phyloP scores from a whole-genome alignment of 768 basidiomycete species.

The Naganishia randhawae region DNA sequence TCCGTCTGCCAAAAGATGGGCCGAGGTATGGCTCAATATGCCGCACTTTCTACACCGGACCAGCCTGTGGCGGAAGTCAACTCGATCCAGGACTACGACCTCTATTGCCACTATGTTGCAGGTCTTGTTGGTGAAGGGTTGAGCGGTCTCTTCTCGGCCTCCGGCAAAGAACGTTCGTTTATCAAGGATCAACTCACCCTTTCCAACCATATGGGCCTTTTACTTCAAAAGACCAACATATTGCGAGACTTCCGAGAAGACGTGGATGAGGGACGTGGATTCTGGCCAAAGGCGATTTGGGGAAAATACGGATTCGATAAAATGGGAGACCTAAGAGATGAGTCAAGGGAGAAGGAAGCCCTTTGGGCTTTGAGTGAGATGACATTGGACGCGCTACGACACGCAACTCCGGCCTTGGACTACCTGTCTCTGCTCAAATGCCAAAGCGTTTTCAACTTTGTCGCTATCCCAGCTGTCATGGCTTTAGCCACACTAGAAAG shows the following conservation, averaged over 20 bases:
- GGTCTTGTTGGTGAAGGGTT: conserved; percentile 96
- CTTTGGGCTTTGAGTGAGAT: conserved; percentile 80
- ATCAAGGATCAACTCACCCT: conserved; percentile 77
- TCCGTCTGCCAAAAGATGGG: conserved; percentile 85
- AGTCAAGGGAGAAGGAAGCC: conserved; percentile 63
- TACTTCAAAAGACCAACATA: conserved; percentile 98
- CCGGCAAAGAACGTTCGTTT: conserved; percentile 72
- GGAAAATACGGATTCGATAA: conserved; percentile 64
- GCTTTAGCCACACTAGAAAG: conserved; percentile 87
- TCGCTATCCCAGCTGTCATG: conserved; percentile 90
- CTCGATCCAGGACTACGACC: conserved; percentile 79
- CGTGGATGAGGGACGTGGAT: conserved; percentile 72
- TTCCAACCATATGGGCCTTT: conserved; percentile 87
- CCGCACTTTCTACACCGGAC: conserved; percentile 71
- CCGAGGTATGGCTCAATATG: conserved; percentile 91
- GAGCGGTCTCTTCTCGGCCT: conserved; percentile 78
- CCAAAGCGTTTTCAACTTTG: conserved; percentile 92
- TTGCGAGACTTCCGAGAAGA: conserved; percentile 94
- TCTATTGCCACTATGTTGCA: conserved; percentile 98
- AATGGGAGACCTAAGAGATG: conserved; percentile 51
- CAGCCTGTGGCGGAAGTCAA: conserved; percentile 59
- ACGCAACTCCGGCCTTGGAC: conserved; percentile 79
- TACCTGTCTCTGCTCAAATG: conserved; percentile 81
- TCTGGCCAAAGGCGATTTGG: conserved; percentile 97
- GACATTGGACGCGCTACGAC: conserved; percentile 80